A percentile compares a stretch with the other conserved stretches of the same genome.
phyloP scores from a whole-genome alignment of 805 yeast genomes.

The Ogataea chonburiensis region DNA sequence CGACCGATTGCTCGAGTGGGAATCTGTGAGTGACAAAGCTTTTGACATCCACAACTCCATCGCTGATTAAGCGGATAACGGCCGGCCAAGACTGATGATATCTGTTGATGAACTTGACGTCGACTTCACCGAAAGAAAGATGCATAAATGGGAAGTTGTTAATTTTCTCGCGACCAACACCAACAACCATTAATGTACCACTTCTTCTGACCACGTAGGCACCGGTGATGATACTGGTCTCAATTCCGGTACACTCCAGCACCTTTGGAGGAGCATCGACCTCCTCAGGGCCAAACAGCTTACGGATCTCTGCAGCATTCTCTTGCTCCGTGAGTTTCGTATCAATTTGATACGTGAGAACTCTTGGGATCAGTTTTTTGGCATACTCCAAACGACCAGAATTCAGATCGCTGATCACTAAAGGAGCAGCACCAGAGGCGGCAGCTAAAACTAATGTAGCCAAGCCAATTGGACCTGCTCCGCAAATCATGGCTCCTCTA shows the following conservation, averaged over 20 bases:
- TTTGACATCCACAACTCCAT: conserved; percentile 43
- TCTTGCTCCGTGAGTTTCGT: conserved; percentile 33
- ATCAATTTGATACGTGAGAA: conserved; percentile 44
- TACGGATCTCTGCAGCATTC: conserved; percentile 39
- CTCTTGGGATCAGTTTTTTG: conserved; percentile 44
- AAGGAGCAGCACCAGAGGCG: conserved; percentile 53
- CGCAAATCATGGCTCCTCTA: conserved; percentile 46
- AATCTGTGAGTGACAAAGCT: conserved; percentile 48
- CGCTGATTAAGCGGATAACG: conserved; percentile 46
- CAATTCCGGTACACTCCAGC: conserved; percentile 57
- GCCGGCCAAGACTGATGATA: conserved; percentile 60
- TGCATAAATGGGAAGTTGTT: conserved; percentile 56
- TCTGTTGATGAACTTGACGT: conserved; percentile 50
- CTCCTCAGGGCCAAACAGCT: conserved; percentile 38
- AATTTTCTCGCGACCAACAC: conserved; percentile 48
- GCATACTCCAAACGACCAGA: conserved; percentile 46
- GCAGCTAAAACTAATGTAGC: conserved; percentile 46
- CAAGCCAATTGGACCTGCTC: conserved; percentile 65
- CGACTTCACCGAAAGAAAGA: conserved; percentile 50
- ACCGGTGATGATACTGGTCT: conserved; percentile 45
- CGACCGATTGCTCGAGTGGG: conserved; percentile 43
- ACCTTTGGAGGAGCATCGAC: conserved; percentile 42
- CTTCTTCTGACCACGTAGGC: conserved; percentile 47
- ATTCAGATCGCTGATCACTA: conserved; percentile 49
- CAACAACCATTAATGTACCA: conserved; percentile 47